Evolutionary conservation across 805 yeast genomes (phyloP).

Genomic region (Zygoascus tannicola): DNA sequence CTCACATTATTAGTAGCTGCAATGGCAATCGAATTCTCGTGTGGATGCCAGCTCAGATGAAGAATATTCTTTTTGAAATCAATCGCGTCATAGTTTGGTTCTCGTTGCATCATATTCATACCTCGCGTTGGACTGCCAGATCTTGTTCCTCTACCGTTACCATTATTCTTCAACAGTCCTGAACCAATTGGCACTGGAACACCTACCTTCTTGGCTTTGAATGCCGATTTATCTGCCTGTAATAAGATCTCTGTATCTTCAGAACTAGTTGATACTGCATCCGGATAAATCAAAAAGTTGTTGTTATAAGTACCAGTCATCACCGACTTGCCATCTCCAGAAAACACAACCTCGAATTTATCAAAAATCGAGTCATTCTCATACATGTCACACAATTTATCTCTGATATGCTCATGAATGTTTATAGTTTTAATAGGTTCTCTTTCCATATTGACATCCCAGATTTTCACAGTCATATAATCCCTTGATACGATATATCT

Average conservation of each 20-base stretch:
- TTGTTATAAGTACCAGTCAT: slow-evolving; percentile 98
- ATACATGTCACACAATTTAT: slow-evolving; percentile 90
- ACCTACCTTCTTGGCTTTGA: slow-evolving; percentile 65
- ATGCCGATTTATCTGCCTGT: slow-evolving; percentile 97
- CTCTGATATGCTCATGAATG: slow-evolving; percentile 91
- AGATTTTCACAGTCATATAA: slow-evolving; percentile 91
- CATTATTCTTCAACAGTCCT: slow-evolving; percentile 9
- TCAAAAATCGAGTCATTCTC: slow-evolving; percentile 98
- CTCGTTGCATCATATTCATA: slow-evolving; percentile 43
- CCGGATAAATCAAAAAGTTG: slow-evolving; percentile 93
- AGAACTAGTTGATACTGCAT: slow-evolving; percentile 37
- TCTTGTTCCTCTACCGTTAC: not conserved
- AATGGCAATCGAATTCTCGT: slow-evolving; percentile 91
- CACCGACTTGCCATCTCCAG: slow-evolving; percentile 84
- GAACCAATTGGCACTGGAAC: slow-evolving; percentile 37
- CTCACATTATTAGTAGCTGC: slow-evolving; percentile 98
- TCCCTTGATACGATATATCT: slow-evolving; percentile 94
- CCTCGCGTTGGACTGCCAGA: slow-evolving; percentile 14
- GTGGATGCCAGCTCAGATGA: slow-evolving; percentile 98
- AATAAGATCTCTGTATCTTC: slow-evolving; percentile 61
- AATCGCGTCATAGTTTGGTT: slow-evolving; percentile 65
- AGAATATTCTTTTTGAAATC: slow-evolving; percentile 92
- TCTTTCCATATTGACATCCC: slow-evolving; percentile 97
- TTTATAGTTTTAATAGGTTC: slow-evolving; percentile 90
- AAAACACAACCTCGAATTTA: slow-evolving; percentile 91